Base-by-base conservation (phyloP, 2,329 filamentous ascomycete genomes). In the Nemania bipapillata region DNA sequence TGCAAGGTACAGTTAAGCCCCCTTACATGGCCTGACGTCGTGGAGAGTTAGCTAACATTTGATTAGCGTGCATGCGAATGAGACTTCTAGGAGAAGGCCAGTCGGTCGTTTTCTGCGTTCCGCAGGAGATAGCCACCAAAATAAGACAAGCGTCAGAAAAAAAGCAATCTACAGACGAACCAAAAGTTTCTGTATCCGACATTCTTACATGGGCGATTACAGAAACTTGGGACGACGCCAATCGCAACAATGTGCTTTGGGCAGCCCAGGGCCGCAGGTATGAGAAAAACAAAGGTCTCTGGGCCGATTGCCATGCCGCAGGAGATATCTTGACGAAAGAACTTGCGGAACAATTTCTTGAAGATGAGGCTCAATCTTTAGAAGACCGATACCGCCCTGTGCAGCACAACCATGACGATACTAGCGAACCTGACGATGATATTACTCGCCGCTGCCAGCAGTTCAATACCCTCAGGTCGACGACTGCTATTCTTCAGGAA, bases 1-100 rank as follows among this genome's bases (percentile, higher is more conserved):
- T 90, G 0, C 91, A 94, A 84, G 90, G 88, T 88, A 80, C 75
- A 81, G 9, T 45, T 20, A 7, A 47, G 11, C 37, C 11, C 11
- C 37, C 17, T 2, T 22, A 32, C 54, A 35, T 45, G n/a, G n/a
- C n/a, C n/a, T n/a, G n/a, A 2, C 26, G 50, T 26, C 40, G 6
- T 4, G n/a, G 12, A 11, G 7, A 2, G 9, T 26, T 55, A 52
- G 64, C 64, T 11, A 30, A 50, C 53, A n/a, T 20, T 35, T 49
- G 12, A 8, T 24, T 60, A 87, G 90, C 89, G 0, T 91, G 89
- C 66, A 92, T 91, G 89, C 79, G 91, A n/a, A 89, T 93, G 86
- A 79, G 91, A 11, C 87, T 90, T 66, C 82, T 94, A 0, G 91
- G 90, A 0, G 79, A 87, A 2, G 90, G 90, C 0, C 91, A 94